Percentiles rank a stretch among this genome's conserved stretches.
Evolutionary conservation across 768 basidiomycete genomes (phyloP).

Genomic region (Auriscalpium orientale): DNA sequence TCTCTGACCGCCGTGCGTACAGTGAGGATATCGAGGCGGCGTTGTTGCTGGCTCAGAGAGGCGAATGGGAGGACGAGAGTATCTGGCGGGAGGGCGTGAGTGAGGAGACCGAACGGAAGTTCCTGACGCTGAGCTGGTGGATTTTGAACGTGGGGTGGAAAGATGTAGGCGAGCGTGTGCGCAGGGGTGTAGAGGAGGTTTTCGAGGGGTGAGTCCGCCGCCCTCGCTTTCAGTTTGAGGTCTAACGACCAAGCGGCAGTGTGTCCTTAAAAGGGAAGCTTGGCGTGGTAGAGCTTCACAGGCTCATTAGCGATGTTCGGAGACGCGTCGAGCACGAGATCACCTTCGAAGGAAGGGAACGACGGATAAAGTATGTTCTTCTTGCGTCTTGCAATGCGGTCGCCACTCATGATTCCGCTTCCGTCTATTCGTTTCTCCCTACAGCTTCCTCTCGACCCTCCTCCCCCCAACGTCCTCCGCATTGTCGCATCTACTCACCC

Average conservation of each 20-base stretch:
- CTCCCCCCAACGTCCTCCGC: slow-evolving; percentile 69
- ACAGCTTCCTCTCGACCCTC: slow-evolving; percentile 65
- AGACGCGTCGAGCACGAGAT: slow-evolving; percentile 68
- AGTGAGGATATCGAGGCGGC: slow-evolving; percentile 18
- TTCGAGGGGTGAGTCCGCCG: slow-evolving; percentile 63
- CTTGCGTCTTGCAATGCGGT: neutral
- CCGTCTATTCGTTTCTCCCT: slow-evolving; percentile 1
- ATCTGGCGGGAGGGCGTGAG: slow-evolving; percentile 28
- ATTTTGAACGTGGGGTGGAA: slow-evolving; percentile 89
- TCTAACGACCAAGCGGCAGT: slow-evolving; percentile 30
- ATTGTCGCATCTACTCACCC: slow-evolving; percentile 58
- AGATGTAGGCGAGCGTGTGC: slow-evolving; percentile 66
- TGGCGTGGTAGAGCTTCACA: slow-evolving; percentile 58
- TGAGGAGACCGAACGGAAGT: slow-evolving; percentile 72
- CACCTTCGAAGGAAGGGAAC: slow-evolving; percentile 51
- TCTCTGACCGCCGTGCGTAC: slow-evolving; percentile 5
- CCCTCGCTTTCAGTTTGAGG: neutral
- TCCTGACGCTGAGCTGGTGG: slow-evolving; percentile 89
- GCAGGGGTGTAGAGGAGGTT: slow-evolving; percentile 70
- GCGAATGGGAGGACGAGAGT: slow-evolving; percentile 14
- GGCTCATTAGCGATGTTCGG: slow-evolving; percentile 66
- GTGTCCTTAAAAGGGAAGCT: slow-evolving; percentile 80
- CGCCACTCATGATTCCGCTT: neutral
- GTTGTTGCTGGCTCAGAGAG: slow-evolving; percentile 21
- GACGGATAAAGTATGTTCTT: slow-evolving; percentile 42